These are phyloP conservation scores for Styphnolobium japonicum DNA, from an alignment of 306 rosid genomes.

Conservation along the genomic window DNA sequence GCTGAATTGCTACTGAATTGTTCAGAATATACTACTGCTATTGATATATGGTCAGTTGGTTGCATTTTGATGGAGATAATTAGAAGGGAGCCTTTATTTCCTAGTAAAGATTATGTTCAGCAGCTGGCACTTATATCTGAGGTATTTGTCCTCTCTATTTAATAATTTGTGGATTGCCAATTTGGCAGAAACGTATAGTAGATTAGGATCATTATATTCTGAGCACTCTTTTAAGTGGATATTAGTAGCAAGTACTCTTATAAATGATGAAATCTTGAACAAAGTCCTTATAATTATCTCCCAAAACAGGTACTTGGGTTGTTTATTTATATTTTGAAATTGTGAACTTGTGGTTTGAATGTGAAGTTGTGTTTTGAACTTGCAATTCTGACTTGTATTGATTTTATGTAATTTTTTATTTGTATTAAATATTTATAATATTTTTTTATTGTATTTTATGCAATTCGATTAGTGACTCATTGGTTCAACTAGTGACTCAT, in stretches of 20 bases:
- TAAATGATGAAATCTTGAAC: slow-evolving; percentile 3
- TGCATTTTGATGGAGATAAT: slow-evolving; percentile 55
- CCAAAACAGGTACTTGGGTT: slow-evolving; percentile 69
- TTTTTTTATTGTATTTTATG: too few relatives aligned
- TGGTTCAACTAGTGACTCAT: too few relatives aligned
- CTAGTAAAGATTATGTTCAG: slow-evolving; percentile 55
- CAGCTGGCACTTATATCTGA: slow-evolving; percentile 46
- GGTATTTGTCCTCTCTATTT: slow-evolving; percentile 24
- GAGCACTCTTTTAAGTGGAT: neutral
- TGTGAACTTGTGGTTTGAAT: too few relatives aligned
- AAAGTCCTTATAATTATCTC: slow-evolving; percentile 15
- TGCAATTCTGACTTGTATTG: too few relatives aligned
- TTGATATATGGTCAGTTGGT: slow-evolving; percentile 60
- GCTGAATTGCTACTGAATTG: slow-evolving; percentile 51
- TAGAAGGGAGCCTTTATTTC: slow-evolving; percentile 49
- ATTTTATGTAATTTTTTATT: too few relatives aligned
- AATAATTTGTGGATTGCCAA: slow-evolving; percentile 1
- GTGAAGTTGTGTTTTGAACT: too few relatives aligned
- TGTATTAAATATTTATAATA: too few relatives aligned
- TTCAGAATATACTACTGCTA: slow-evolving; percentile 54
- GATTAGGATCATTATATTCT: neutral
- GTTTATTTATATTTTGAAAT: too few relatives aligned
- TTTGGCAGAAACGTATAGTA: neutral
- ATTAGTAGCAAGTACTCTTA: neutral
- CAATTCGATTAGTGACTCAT: too few relatives aligned